Percentiles rank a stretch among this genome's conserved stretches.
phyloP scores from a whole-genome alignment of 2,329 filamentous ascomycete species.

The Fusarium foetens region DNA sequence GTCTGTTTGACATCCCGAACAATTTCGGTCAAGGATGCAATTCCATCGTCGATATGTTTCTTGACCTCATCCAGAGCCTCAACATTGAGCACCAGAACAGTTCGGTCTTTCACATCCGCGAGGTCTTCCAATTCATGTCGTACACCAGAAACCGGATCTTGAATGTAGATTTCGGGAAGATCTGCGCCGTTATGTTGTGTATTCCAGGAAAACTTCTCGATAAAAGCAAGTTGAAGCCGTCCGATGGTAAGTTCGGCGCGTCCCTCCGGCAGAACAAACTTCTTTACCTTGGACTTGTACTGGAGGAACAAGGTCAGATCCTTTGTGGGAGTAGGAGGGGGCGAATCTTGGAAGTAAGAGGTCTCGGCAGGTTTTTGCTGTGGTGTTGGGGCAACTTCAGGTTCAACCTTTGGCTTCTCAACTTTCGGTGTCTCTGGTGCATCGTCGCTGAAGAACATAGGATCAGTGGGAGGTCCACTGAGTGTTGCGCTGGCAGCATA shows the following conservation, averaged over 20 bases:
- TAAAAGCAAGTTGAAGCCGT: constrained; percentile 91
- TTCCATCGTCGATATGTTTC: constrained; percentile 91
- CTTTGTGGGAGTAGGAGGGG: constrained; percentile 75
- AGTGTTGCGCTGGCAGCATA: constrained; percentile 67
- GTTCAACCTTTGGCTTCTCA: constrained; percentile 38
- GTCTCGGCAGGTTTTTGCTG: constrained; percentile 56
- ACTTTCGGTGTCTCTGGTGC: constrained; percentile 28
- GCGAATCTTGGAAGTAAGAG: constrained; percentile 68
- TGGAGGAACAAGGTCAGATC: constrained; percentile 94
- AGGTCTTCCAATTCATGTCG: constrained; percentile 96
- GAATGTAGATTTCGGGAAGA: constrained; percentile 96
- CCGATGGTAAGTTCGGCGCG: constrained; percentile 86
- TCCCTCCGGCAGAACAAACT: constrained; percentile 88
- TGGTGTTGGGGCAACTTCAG: constrained; percentile 46
- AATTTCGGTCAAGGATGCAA: constrained; percentile 80
- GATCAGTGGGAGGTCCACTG: constrained; percentile 65
- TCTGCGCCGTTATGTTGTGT: constrained; percentile 94
- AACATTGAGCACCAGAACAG: constrained; percentile 93
- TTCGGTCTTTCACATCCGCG: constrained; percentile 90
- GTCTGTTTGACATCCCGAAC: constrained; percentile 88
- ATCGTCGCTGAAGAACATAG: constrained; percentile 46
- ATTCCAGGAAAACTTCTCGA: constrained; percentile 99
- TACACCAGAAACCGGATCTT: constrained; percentile 95
- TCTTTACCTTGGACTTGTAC: constrained; percentile 97
- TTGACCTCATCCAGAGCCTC: constrained; percentile 96